Base-by-base conservation (phyloP, 805 yeast species). In the Yarrowia deformans region DNA sequence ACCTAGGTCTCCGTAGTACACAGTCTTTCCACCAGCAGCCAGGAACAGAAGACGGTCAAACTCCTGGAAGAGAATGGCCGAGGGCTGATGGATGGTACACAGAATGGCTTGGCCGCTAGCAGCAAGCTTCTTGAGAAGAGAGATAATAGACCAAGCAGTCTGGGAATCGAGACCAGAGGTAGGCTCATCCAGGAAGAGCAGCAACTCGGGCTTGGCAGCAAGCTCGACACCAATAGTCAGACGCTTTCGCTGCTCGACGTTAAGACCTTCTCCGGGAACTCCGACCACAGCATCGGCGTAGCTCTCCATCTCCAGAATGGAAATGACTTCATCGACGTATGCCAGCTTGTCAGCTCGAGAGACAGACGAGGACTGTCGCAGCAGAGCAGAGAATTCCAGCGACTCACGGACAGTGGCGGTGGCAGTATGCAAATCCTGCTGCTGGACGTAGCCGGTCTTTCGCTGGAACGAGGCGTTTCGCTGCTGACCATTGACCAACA, bases 21-120 rank as follows among this genome's bases (percentile, higher is more conserved):
- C 90, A 10, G 93, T 88, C 74, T 84, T 78, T 76, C 93, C 94
- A 75, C 93, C 93, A 69, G 79, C 83, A 67, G 87, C 88, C 76
- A 90, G 81, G 74, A 90, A 87, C 72, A 90, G 80, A 73, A 91
- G 81, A 74, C 93, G 84, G 76, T 91, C 97, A 76, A 91, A 90
- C 74, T 88, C 91, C 75, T 90, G 85, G 79, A 90, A 82, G 75
- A 90, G 81, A 70, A 89, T 82, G 68, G 96, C 93, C 9, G 95
- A 90, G 75, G 97, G 96, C 79, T 90, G 96, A 79, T 90, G 95
- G 73, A 90, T 90, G 35, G 96, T 90, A 81, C 90, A 87, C 40
- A 60, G 66, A 45, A 87, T 86, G 49, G 89, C 89, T 76, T 87
- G 89, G 49, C 89, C 89, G 72, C 83, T 84, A 72, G 83, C 79